Percentiles rank a stretch among this genome's conserved stretches.
These are phyloP conservation scores for Capsella bursapastoris DNA, from an alignment of 345 rosid species.

Conservation along the genomic window DNA sequence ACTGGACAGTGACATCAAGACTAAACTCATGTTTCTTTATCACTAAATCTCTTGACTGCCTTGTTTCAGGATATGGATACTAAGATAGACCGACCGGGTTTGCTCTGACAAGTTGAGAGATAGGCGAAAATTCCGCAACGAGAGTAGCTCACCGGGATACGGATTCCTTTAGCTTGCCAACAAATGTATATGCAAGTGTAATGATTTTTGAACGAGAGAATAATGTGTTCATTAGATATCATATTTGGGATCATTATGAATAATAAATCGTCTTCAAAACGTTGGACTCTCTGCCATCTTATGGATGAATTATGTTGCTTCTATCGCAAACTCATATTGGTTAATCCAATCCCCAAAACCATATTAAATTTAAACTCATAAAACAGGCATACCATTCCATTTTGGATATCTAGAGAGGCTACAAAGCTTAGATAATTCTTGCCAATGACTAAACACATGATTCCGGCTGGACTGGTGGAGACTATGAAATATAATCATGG, in stretches of 20 bases:
- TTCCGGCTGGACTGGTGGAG: neutral
- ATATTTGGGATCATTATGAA: conserved; percentile 4
- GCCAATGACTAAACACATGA: neutral
- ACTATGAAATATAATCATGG: neutral
- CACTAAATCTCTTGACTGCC: conserved; percentile 1
- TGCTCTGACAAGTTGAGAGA: conserved; percentile 10
- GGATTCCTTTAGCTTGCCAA: conserved; percentile 29
- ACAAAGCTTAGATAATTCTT: neutral
- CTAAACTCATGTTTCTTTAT: conserved; percentile 24
- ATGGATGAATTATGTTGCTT: neutral
- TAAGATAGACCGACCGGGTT: conserved; percentile 14
- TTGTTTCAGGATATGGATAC: conserved; percentile 42
- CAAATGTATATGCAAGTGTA: conserved; percentile 20
- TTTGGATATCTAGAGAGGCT: no score
- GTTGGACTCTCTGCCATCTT: neutral
- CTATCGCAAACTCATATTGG: neutral
- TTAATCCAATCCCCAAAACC: neutral
- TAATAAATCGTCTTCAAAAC: conserved; percentile 3
- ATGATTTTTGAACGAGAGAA: conserved; percentile 32
- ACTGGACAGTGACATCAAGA: neutral
- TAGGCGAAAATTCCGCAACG: neutral
- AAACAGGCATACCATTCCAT: no score
- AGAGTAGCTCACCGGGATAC: conserved; percentile 37
- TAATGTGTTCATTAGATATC: conserved; percentile 14
- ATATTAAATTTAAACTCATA: no score